Base-by-base conservation (phyloP, 257 asterid genomes). In the Avicennia marina region DNA sequence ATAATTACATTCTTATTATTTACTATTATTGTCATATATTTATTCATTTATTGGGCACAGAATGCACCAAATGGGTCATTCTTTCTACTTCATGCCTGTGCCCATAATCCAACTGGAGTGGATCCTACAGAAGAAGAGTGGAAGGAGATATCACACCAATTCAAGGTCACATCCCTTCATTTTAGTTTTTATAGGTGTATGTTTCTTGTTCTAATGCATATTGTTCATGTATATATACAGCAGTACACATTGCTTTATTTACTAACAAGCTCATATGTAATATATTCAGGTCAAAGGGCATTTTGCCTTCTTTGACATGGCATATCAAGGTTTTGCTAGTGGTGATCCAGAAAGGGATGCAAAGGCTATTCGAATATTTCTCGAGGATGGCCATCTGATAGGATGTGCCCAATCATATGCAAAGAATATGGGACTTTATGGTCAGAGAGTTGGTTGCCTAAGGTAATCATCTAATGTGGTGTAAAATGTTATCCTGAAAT, bases 251-350 rank as follows among this genome's bases (percentile, higher is more conserved):
- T 5, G 24, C 36, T 51, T 45, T 18, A 38, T 61, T 7, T 32
- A 48, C 43, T 41, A 32, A 27, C 34, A n/a, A 41, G 22, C 24
- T 29, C 7, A 4, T 43, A 26, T 53, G 43, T 46, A 39, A 62
- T 44, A 24, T 53, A 60, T 62, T 71, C 81, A 93, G 98, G 86
- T 73, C 47, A 89, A 86, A 72, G 96, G 94, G 24, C 98, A 93
- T 68, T 84, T 80, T 63, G 90, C 98, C 62, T 77, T 89, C 56
- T 93, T 93, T 60, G 98, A 93, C 77, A 93, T 93, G 98, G 98
- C 98, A 53, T 93, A 93, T 77, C 98, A 93, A 89, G 98, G 98
- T 52, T 93, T 93, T 81, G 97, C 98, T 7, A 93, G 96, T 31
- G 98, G 97, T 58, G 85, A 86, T 82, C 94, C 97, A 18, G 98